These are phyloP conservation scores for Cyclanthera cordifolia DNA, from an alignment of 306 rosid genomes.

Conservation along the genomic window DNA sequence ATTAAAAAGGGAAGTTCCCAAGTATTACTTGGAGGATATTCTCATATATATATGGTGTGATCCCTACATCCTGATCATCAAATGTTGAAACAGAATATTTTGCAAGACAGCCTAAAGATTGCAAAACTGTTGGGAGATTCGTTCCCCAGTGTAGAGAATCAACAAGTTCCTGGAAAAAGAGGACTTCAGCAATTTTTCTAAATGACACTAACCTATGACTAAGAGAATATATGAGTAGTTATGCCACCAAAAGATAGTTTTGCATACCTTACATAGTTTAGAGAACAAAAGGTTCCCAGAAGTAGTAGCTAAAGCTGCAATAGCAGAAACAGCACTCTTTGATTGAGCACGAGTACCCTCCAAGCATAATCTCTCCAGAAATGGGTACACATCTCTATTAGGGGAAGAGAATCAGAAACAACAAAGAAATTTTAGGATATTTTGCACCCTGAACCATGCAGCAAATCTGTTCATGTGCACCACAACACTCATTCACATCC, in stretches of 20 bases:
- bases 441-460: not conserved
- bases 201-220: not conserved
- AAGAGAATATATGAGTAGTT: constrained; percentile 2
- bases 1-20: constrained; percentile 3
- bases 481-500: not conserved
- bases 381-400: constrained; percentile 48
- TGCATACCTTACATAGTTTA: constrained; percentile 50
- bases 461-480: not conserved
- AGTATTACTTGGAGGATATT: constrained; percentile 57
- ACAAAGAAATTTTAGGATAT: not conserved
- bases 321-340: constrained; percentile 59
- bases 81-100: constrained; percentile 48
- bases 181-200: not conserved
- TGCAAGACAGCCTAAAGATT: constrained; percentile 78
- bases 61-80: constrained; percentile 44
- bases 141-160: constrained; percentile 37
- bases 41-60: constrained; percentile 42
- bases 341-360: constrained; percentile 72
- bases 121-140: constrained; percentile 70
- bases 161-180: constrained; percentile 42
- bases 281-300: constrained; percentile 37
- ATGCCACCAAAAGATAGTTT: constrained; percentile 6
- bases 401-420: constrained; percentile 13
- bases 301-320: constrained; percentile 38
- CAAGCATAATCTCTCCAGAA: constrained; percentile 46